These are phyloP conservation scores for Penicillium mononematosum DNA, from an alignment of 495 filamentous ascomycete genomes.

Conservation along the genomic window DNA sequence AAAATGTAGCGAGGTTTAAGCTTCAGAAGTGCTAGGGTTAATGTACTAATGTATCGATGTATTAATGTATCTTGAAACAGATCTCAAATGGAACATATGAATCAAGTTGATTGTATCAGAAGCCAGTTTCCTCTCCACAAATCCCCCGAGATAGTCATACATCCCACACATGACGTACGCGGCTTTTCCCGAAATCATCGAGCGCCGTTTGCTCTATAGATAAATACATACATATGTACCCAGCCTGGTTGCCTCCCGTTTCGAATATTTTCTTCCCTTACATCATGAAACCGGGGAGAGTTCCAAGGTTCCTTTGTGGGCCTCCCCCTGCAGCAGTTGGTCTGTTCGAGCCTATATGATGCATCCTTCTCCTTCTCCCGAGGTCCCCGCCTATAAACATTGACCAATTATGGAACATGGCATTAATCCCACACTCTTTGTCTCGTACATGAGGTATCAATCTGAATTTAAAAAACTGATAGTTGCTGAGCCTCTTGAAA, in stretches of 20 bases:
- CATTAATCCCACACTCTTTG: background rate
- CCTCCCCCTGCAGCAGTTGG: conserved; percentile 13
- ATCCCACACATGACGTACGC: conserved; percentile 6
- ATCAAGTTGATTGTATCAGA: background rate
- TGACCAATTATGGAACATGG: background rate
- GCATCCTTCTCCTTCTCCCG: conserved; percentile 1
- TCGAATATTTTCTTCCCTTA: background rate
- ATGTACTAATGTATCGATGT: background rate
- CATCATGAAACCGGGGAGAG: conserved; percentile 10
- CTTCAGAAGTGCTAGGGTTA: background rate
- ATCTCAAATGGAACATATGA: background rate
- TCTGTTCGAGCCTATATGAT: conserved; percentile 3
- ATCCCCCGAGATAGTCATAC: background rate
- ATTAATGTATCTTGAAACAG: background rate
- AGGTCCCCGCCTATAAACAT: background rate
- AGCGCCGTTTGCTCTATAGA: background rate
- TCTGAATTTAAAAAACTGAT: background rate
- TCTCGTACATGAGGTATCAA: background rate
- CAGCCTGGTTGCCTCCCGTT: background rate
- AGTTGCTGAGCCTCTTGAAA: background rate
- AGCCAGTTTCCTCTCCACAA: background rate
- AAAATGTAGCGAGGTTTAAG: background rate
- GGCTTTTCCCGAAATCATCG: background rate
- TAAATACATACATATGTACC: background rate
- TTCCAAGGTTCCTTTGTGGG: conserved; percentile 7